Percentiles rank a stretch among this genome's conserved stretches.
Conservation (phyloP, 2,329 filamentous ascomycete genomes). For the Penicillium olsonii region DNA sequence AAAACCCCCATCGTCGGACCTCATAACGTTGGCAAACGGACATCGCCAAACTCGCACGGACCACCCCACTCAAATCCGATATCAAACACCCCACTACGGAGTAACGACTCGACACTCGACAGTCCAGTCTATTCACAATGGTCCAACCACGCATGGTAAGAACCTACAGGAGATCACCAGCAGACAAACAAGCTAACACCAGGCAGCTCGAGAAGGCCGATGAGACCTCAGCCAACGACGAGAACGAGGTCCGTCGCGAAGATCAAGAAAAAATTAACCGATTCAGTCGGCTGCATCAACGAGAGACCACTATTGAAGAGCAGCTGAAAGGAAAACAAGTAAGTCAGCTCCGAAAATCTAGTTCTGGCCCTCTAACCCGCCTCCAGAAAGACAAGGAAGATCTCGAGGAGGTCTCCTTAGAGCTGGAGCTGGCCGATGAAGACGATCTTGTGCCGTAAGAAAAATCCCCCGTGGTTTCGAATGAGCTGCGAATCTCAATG, state of each 20-base stretch:
- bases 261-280: conserved; percentile 99
- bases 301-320: conserved; percentile 75
- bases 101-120: conserved; percentile 3
- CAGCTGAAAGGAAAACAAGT: conserved; percentile 76
- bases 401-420: conserved; percentile 85
- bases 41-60: conserved; percentile 23
- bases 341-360: not conserved
- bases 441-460: conserved; percentile 88
- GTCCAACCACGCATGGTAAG: conserved; percentile 64
- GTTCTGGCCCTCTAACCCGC: not conserved
- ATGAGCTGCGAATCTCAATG: not conserved
- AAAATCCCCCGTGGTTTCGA: conserved; percentile 10
- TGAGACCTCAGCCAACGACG: conserved; percentile 73
- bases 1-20: too few species aligned
- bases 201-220: conserved; percentile 87
- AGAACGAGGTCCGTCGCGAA: conserved; percentile 91
- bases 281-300: conserved; percentile 91
- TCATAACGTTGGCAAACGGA: too few species aligned
- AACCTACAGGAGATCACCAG: too few species aligned
- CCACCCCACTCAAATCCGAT: conserved; percentile 20
- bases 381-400: conserved; percentile 96
- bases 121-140: conserved; percentile 35
- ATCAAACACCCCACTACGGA: conserved; percentile 16
- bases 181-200: not conserved
- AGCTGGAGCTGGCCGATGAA: conserved; percentile 93